phyloP scores from a whole-genome alignment of 768 basidiomycete species.

The Mycena filopes region DNA sequence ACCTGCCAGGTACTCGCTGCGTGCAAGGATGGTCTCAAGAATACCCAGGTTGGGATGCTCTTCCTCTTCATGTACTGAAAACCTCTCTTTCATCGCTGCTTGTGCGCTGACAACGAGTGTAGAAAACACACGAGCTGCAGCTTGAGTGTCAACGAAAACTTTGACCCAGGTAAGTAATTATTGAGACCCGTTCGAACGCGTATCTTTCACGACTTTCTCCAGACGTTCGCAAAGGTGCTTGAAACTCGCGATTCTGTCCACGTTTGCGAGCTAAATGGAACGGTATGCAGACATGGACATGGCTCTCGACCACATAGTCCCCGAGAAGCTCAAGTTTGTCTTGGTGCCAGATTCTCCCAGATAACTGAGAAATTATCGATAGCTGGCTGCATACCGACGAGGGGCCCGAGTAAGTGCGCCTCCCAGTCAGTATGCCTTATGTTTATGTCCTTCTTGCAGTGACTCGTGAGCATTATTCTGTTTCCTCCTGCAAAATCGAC shows the following conservation, averaged over 20 bases:
- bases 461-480: constrained; percentile 73
- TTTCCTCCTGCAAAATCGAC: not conserved
- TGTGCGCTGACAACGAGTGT: constrained; percentile 15
- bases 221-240: constrained; percentile 50
- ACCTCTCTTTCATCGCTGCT: not conserved
- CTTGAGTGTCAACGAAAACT: constrained; percentile 91
- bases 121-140: constrained; percentile 80
- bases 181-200: not conserved
- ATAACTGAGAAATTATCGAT: not conserved
- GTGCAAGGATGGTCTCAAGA: constrained; percentile 77
- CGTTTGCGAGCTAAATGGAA: not conserved
- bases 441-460: constrained; percentile 47
- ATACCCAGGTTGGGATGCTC: constrained; percentile 83
- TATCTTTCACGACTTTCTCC: not conserved
- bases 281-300: constrained; percentile 85
- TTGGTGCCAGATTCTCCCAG: not conserved
- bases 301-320: constrained; percentile 90
- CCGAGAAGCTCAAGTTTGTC: constrained; percentile 72
- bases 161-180: constrained; percentile 68
- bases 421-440: constrained; percentile 10
- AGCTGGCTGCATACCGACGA: constrained; percentile 86
- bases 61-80: constrained; percentile 84
- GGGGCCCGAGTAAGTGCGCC: constrained; percentile 81
- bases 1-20: too few relatives aligned
- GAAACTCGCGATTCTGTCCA: not conserved